Evolutionary conservation across 768 basidiomycete species (phyloP), one percentile per base, ranked within the genome.

Genomic region (Amanita polypyramis): DNA sequence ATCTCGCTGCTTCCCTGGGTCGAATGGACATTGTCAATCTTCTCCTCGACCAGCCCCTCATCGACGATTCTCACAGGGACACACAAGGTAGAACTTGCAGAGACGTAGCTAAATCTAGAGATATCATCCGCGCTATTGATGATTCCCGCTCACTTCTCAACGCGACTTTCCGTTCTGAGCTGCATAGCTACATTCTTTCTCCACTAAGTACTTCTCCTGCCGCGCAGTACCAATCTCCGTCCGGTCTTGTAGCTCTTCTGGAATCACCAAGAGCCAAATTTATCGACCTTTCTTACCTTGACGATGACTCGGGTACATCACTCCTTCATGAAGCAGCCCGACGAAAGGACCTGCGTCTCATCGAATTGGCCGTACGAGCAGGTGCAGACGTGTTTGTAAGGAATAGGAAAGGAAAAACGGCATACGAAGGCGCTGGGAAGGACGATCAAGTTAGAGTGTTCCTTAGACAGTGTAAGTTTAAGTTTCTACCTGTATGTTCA

Each of bases 361-460:
- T 95, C 21, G 88, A 95, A 57, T 73, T 91, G n/a, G 83, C 80
- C 0, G 78, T 93, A 1, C 76, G 84, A 19, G 83, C 85, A 7
- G 92, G 92, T 0, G 91, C 89, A 0, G 91, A 94, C 58, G 85
- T 94, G 3, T 94, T 94, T 58, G 82, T 85, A 1, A 72, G 91
- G 3, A 85, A 95, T 62, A 70, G 80, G 17, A 72, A 65, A 51
- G 92, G 93, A 0, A 82, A 73, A 56, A 75, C 69, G 68, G 82
- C 68, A 5, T 77, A 72, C 58, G 91, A 78, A 14, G 79, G 82
- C 4, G 65, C 67, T n/a, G 78, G 79, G 6, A 86, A 82, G 58
- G 88, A 89, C 42, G 90, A 95, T 56, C 72, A 79, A 7, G 85
- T 93, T 49, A 74, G 81, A 49, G 84, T 82, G 0, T 93, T 93